Base-by-base conservation (phyloP, 2,329 filamentous ascomycete genomes). In the Exophiala oligosperma region DNA sequence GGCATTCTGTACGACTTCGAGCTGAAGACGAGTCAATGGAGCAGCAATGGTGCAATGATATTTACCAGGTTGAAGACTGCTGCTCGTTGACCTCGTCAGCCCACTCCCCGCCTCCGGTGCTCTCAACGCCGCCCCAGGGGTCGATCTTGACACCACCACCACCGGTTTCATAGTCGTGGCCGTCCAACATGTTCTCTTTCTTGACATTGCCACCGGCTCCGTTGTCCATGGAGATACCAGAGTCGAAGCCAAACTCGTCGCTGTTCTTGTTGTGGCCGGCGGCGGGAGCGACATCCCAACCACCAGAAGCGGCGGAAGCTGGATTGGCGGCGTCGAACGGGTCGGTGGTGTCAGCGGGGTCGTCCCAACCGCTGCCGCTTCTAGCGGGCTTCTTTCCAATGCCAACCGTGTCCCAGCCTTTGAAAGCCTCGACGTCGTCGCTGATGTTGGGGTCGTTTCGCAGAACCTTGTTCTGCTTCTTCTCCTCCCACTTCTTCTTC, bases 1-100 rank as follows among this genome's bases (percentile, higher is more conserved):
- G 32, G 17, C 38, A n/a, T 44, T 17, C 40, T 17, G n/a, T 21
- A 17, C 17, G 40, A 8, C n/a, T 23, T 44, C 17, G 17, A 44
- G 40, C 40, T 44, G 7, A 23, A 17, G 17, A 44, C 11, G 7
- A 23, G 17, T 9, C 23, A n/a, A 21, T 12, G 38, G 21, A 21
- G 21, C 38, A 41, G 40, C n/a, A 17, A 44, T 2, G 23, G 17
- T 7, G 4, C 8, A 44, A 23, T 23, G 32, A 21, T 38, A 24
- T 49, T 32, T 52, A 59, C 56, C 56, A 59, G n/a, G 29, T 17
- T 21, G 46, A 40, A 32, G 14, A 32, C 35, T 46, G 29, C 40
- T 35, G n/a, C 52, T 56, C 49, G 47, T 57, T 64, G 49, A 64
- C 56, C 40, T 64, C 58, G 9, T 64, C 61, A 4, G 58, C 61